Conservation (phyloP, 202 grass and related monocot genomes). For the Carex arenaria region DNA sequence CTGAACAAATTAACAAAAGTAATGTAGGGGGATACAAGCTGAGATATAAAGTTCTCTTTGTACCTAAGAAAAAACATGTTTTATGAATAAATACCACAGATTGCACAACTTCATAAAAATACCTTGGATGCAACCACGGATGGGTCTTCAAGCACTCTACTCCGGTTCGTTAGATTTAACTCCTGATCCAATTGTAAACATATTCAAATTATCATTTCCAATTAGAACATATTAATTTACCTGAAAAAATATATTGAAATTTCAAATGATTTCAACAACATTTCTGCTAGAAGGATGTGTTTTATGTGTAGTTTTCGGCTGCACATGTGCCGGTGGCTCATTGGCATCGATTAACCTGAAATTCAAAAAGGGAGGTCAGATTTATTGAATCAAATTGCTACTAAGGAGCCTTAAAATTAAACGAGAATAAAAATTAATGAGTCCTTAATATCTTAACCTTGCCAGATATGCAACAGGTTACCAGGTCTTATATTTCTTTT, state of each 20-base stretch:
- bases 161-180: constrained; percentile 26
- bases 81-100: neutral
- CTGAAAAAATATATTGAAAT: neutral
- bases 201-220: constrained; percentile 14
- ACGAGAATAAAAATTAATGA: neutral
- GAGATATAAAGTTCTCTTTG: neutral
- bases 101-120: constrained; percentile 1
- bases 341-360: constrained; percentile 49
- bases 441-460: neutral
- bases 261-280: constrained; percentile 19
- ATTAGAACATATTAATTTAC: neutral
- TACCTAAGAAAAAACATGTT: neutral
- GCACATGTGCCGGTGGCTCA: constrained; percentile 27
- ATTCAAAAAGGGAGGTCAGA: constrained; percentile 21
- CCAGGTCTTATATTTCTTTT: neutral
- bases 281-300: constrained; percentile 39
- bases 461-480: neutral
- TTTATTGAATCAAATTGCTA: constrained; percentile 7
- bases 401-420: neutral
- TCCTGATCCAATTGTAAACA: constrained; percentile 20
- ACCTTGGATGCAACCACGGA: constrained; percentile 29
- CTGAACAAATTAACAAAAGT: neutral
- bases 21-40: neutral
- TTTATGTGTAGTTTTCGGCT: constrained; percentile 24
- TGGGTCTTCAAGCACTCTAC: constrained; percentile 16